phyloP scores from a whole-genome alignment of 305 asterid genomes.

The Coffea humblotiana region DNA sequence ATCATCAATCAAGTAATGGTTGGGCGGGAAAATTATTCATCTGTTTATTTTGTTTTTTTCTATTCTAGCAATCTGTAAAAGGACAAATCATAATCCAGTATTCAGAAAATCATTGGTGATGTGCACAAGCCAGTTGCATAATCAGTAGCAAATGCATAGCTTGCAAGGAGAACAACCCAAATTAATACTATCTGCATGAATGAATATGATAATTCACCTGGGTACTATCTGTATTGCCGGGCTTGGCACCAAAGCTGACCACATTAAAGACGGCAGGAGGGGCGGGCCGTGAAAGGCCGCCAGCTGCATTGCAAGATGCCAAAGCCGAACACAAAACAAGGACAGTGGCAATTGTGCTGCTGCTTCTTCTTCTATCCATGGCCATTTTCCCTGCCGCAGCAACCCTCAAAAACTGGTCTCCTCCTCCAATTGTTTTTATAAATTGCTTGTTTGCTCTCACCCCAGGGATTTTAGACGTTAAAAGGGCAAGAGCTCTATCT shows the following conservation, averaged over 20 bases:
- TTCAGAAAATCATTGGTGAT: too few species aligned
- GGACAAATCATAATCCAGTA: too few species aligned
- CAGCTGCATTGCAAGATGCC: conserved; percentile 31
- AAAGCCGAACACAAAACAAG: conserved; percentile 35
- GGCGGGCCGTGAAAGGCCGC: not conserved
- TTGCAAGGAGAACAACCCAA: not conserved
- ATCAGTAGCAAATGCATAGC: too few species aligned
- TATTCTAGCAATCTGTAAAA: too few species aligned
- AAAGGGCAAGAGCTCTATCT: conserved; percentile 49
- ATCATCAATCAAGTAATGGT: too few species aligned
- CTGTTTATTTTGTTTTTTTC: too few species aligned
- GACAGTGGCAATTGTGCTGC: conserved; percentile 19
- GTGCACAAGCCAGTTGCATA: too few species aligned
- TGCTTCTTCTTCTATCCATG: conserved; percentile 33
- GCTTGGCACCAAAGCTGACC: conserved; percentile 48
- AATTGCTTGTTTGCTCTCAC: conserved; percentile 29
- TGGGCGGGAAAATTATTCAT: too few species aligned
- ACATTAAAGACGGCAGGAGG: conserved; percentile 40
- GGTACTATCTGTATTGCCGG: conserved; percentile 39
- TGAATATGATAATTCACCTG: conserved; percentile 28
- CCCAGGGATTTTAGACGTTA: conserved; percentile 23
- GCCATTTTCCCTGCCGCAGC: not conserved
- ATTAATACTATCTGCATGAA: not conserved
- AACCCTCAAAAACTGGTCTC: not conserved
- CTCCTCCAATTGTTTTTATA: too few species aligned